Percentiles rank a stretch among this genome's conserved stretches.
phyloP scores from a whole-genome alignment of 768 basidiomycete species.

The Terana coerulea region DNA sequence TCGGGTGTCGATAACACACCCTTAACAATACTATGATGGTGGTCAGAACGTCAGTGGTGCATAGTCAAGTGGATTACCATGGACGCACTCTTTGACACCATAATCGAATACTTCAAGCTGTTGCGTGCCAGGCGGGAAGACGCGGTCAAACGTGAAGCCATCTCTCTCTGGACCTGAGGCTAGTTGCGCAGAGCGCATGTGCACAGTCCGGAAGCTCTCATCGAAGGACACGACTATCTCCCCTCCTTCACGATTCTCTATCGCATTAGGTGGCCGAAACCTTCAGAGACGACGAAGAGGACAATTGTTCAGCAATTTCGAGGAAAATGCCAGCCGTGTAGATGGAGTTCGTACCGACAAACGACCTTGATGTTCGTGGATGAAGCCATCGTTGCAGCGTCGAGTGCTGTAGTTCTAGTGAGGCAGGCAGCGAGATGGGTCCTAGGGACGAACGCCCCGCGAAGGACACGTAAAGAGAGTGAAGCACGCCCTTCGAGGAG shows the following conservation, averaged over 20 bases:
- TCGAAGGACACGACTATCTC: conserved; percentile 88
- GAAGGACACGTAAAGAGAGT: conserved; percentile 17
- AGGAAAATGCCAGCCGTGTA: neutral
- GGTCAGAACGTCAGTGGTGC: conserved; percentile 7
- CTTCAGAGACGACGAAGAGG: conserved; percentile 42
- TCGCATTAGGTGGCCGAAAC: conserved; percentile 92
- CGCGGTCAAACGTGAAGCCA: conserved; percentile 97
- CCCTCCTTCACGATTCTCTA: conserved; percentile 84
- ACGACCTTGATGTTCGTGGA: conserved; percentile 96
- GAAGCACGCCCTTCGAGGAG: conserved; percentile 11
- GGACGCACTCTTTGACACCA: conserved; percentile 92
- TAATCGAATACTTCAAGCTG: conserved; percentile 98
- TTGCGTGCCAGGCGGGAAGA: conserved; percentile 88
- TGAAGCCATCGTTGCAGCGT: conserved; percentile 54
- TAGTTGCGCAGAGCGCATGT: conserved; percentile 66
- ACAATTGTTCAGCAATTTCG: too few species aligned
- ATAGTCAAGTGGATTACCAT: neutral
- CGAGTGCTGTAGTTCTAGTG: conserved; percentile 19
- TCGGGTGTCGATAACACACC: conserved; percentile 39
- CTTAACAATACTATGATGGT: conserved; percentile 76
- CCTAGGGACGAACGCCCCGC: conserved; percentile 9
- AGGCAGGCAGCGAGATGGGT: conserved; percentile 15
- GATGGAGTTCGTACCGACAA: conserved; percentile 71
- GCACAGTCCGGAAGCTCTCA: conserved; percentile 80
- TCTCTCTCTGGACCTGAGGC: conserved; percentile 89